Conservation (phyloP, 164 flowering plant genomes). For the Dillenia turbinata region DNA sequence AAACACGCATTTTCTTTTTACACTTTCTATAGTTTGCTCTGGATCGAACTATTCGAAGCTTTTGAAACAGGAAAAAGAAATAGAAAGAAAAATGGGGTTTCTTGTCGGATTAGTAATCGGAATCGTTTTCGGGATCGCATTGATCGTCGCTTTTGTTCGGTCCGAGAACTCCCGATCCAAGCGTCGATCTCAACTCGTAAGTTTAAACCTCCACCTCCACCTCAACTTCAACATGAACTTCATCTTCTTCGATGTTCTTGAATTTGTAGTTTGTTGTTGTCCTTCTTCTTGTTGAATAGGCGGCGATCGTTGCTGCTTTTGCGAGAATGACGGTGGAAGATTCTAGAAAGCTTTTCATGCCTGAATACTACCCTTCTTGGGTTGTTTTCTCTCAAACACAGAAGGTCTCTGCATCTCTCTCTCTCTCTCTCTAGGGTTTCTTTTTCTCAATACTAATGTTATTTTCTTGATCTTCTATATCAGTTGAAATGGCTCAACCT, state of each 20-base stretch:
- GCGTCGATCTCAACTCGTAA: slow-evolving; percentile 54
- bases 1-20: background rate
- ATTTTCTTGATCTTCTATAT: slow-evolving; percentile 12
- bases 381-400: slow-evolving; percentile 82
- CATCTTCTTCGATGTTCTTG: slow-evolving; percentile 1
- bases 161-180: slow-evolving; percentile 64
- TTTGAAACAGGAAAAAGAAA: too few relatives aligned
- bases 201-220: background rate
- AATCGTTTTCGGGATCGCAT: slow-evolving; percentile 44
- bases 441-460: slow-evolving; percentile 1
- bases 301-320: slow-evolving; percentile 68
- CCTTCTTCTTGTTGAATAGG: slow-evolving; percentile 28
- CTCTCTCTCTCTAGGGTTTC: slow-evolving; percentile 1
- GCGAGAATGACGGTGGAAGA: slow-evolving; percentile 93
- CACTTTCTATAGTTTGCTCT: background rate
- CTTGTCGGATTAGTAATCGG: slow-evolving; percentile 56
- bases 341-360: slow-evolving; percentile 75
- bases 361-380: slow-evolving; percentile 73
- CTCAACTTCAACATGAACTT: background rate
- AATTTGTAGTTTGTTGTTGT: background rate
- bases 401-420: slow-evolving; percentile 30
- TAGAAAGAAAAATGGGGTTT: slow-evolving; percentile 42
- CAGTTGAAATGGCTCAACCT: slow-evolving; percentile 91
- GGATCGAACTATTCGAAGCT: background rate
- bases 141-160: slow-evolving; percentile 51